Base-by-base conservation (phyloP, 805 yeast genomes). In the Yarrowia deformans region DNA sequence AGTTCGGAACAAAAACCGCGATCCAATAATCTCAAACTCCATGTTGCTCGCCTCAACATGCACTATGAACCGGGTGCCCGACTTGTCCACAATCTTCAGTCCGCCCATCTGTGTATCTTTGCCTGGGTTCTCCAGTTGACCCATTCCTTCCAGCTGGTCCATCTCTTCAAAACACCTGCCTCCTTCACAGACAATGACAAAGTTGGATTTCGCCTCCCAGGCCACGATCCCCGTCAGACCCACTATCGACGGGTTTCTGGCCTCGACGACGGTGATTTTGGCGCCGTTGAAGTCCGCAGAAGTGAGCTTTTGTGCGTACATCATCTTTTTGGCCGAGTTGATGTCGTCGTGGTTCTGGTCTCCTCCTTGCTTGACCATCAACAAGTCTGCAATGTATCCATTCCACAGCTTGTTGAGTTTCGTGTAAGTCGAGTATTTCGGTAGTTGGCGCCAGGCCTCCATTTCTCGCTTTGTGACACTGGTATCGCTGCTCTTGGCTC, bases 231-330 rank as follows among this genome's bases (percentile, higher is more conserved):
- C 98, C 46, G 81, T 72, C 40, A 83, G 73, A 0, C 95, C 96
- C 8, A 88, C 81, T 69, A 85, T 75, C 63, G 85, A 83, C 6
- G 82, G 79, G 73, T 88, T 89, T 23, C 79, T 78, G n/a, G 91
- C 82, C 58, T 85, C 84, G 1, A 81, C 73, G 0, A 93, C 93
- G 14, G 81, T 82, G 14, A 92, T 69, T 50, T 77, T 76, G n/a
- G 95, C 85, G 3, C 98, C 97, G 73, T 89, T 89, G 78, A 85
- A 90, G 74, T 93, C 98, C 1, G 95, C 91, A 70, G 89, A 84
- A 0, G 94, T 84, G 49, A 93, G 78, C 72, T 88, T 69, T 52
- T 74, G 67, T 13, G 77, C 73, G 14, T 61, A 54, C 39, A 32
- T 48, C 60, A 70, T 23, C 39, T 54, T 69, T 13, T 50, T 19